Evolutionary conservation across 2,329 filamentous ascomycete genomes (phyloP).

Genomic region (Helminthosporium solani): DNA sequence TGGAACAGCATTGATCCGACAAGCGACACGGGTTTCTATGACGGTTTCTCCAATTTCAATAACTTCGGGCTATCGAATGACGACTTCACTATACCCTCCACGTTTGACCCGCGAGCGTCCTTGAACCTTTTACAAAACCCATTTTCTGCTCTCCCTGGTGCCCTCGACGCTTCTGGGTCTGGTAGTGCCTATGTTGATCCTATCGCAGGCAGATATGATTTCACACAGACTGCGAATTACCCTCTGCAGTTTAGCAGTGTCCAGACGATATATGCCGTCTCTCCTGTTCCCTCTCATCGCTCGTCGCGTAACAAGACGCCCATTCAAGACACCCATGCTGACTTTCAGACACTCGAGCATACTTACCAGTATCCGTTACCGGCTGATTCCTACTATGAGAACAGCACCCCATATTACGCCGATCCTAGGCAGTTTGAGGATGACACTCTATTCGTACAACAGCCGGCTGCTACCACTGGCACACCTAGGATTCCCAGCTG

Average conservation of each 20-base stretch:
- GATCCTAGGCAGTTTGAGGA: neutral
- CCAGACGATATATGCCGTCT: neutral
- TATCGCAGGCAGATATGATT: neutral
- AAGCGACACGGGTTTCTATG: neutral
- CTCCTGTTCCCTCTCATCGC: neutral
- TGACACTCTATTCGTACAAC: neutral
- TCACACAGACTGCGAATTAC: neutral
- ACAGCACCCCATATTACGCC: neutral
- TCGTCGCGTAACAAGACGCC: neutral
- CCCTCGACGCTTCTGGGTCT: neutral
- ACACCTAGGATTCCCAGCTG: neutral
- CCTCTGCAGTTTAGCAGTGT: neutral
- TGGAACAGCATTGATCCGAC: neutral
- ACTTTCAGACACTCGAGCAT: neutral
- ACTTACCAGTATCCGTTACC: conserved; percentile 4
- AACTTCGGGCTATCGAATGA: neutral
- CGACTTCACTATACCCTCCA: neutral
- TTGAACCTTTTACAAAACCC: conserved; percentile 4
- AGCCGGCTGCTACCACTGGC: neutral
- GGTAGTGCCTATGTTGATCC: neutral
- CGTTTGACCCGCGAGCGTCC: neutral
- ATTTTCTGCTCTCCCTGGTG: conserved; percentile 7
- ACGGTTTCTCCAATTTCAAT: neutral
- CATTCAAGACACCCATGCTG: neutral
- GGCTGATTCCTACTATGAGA: neutral